phyloP scores from a whole-genome alignment of 495 filamentous ascomycete genomes.

The Penicillium samsonianum region DNA sequence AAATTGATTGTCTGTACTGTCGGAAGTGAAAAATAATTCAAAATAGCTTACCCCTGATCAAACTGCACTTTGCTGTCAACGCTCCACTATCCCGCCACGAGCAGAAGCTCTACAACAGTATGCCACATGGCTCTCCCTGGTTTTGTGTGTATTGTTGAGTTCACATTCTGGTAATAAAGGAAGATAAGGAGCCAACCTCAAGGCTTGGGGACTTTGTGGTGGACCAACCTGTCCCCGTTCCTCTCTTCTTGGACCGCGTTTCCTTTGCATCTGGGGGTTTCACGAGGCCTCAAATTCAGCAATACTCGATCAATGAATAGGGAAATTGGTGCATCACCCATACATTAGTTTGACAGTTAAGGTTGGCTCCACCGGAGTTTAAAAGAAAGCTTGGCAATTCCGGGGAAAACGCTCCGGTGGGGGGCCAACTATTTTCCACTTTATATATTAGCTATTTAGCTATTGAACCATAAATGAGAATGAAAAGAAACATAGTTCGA shows the following conservation, averaged over 20 bases:
- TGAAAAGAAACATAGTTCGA: not conserved
- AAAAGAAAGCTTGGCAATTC: slow-evolving; percentile 4
- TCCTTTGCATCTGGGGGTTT: not conserved
- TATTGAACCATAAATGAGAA: not conserved
- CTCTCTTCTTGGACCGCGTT: not conserved
- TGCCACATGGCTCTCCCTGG: too few relatives aligned
- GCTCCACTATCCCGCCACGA: too few relatives aligned
- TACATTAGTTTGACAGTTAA: not conserved
- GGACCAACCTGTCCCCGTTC: too few relatives aligned
- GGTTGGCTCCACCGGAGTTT: not conserved
- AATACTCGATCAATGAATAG: not conserved
- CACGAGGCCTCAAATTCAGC: not conserved
- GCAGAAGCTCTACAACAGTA: too few relatives aligned
- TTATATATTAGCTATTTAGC: not conserved
- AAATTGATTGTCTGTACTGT: too few relatives aligned
- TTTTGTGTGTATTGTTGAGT: too few relatives aligned
- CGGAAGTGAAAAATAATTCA: too few relatives aligned
- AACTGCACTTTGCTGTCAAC: too few relatives aligned
- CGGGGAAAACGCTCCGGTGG: not conserved
- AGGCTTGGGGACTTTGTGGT: too few relatives aligned
- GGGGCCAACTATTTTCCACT: not conserved
- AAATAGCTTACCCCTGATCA: too few relatives aligned
- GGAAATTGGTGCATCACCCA: not conserved
- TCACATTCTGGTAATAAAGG: too few relatives aligned
- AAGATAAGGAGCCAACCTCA: too few relatives aligned